Conservation (phyloP, 495 filamentous ascomycete species). For the Aspergillus cavernicola region DNA sequence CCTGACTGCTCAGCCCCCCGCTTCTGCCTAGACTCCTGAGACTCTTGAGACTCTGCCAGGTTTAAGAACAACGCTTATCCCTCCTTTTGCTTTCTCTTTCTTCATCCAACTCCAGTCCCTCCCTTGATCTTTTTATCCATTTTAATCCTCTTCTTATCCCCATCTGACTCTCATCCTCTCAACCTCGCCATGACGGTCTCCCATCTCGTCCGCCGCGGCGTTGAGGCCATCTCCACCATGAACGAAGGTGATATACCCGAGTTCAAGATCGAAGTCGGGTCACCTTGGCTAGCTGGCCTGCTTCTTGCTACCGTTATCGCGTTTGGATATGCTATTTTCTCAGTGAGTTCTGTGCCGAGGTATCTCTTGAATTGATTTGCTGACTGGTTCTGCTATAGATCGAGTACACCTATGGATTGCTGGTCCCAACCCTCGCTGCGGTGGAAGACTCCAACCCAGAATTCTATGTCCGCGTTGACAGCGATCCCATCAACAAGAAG, state of each 20-base stretch:
- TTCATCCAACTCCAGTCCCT: conserved; percentile 11
- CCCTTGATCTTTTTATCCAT: conserved; percentile 3
- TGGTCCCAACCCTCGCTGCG: conserved; percentile 57
- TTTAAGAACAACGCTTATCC: conserved; percentile 3
- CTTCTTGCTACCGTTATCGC: conserved; percentile 21
- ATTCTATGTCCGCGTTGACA: conserved; percentile 48
- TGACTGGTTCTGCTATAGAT: conserved; percentile 25
- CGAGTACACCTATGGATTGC: conserved; percentile 55
- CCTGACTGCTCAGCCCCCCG: conserved; percentile 1
- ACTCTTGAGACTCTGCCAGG: not conserved
- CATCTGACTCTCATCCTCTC: not conserved
- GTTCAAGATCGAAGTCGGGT: conserved; percentile 17
- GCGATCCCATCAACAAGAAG: conserved; percentile 33
- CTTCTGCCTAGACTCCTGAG: not conserved
- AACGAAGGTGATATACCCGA: conserved; percentile 16
- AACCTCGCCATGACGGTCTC: conserved; percentile 21
- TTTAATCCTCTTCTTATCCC: not conserved
- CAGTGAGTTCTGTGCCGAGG: conserved; percentile 19
- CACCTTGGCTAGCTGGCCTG: conserved; percentile 13
- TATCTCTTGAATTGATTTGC: not conserved
- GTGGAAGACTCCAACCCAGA: conserved; percentile 60
- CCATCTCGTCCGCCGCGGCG: conserved; percentile 27
- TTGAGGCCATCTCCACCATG: conserved; percentile 21
- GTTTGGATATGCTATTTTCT: conserved; percentile 14
- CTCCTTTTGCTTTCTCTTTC: not conserved